These are phyloP conservation scores for Phytophthora citricola DNA, from an alignment of 352 stramenopile species.

Conservation along the genomic window DNA sequence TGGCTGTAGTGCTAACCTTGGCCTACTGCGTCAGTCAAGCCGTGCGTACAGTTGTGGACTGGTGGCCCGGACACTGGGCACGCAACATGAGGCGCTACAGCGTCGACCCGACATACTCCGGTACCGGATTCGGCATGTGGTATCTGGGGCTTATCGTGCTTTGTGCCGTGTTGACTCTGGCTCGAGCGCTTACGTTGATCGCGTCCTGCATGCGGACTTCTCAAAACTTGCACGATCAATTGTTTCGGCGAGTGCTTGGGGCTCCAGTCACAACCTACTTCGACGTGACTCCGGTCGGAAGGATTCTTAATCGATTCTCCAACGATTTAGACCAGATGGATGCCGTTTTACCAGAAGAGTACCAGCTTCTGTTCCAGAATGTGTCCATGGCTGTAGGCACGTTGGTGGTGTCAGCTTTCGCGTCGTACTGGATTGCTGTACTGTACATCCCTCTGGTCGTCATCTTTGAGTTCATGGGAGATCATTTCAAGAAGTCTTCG, in stretches of 20 bases:
- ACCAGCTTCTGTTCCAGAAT: conserved; percentile 38
- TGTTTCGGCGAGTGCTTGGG: conserved; percentile 45
- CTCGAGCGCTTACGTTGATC: conserved; percentile 32
- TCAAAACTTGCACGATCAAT: conserved; percentile 38
- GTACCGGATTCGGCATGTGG: conserved; percentile 40
- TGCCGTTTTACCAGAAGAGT: conserved; percentile 43
- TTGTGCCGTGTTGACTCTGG: conserved; percentile 26
- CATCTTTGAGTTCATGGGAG: conserved; percentile 58
- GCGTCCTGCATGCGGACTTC: conserved; percentile 37
- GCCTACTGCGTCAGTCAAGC: conserved; percentile 25
- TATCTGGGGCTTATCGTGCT: conserved; percentile 41
- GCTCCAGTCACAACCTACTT: conserved; percentile 58
- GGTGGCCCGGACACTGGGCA: conserved; percentile 49
- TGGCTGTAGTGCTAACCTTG: conserved; percentile 9
- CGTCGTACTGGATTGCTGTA: conserved; percentile 48
- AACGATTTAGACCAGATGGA: conserved; percentile 63
- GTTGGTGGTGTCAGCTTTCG: conserved; percentile 48
- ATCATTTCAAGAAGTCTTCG: conserved; percentile 89
- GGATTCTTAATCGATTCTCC: conserved; percentile 62
- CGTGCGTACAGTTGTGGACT: conserved; percentile 36
- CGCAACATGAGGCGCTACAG: conserved; percentile 31
- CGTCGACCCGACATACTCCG: conserved; percentile 45
- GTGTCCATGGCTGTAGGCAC: conserved; percentile 35
- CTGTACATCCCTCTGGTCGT: conserved; percentile 64
- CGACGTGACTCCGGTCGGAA: conserved; percentile 57